phyloP scores from a whole-genome alignment of 495 filamentous ascomycete species.

The Penicillium desertorum region DNA sequence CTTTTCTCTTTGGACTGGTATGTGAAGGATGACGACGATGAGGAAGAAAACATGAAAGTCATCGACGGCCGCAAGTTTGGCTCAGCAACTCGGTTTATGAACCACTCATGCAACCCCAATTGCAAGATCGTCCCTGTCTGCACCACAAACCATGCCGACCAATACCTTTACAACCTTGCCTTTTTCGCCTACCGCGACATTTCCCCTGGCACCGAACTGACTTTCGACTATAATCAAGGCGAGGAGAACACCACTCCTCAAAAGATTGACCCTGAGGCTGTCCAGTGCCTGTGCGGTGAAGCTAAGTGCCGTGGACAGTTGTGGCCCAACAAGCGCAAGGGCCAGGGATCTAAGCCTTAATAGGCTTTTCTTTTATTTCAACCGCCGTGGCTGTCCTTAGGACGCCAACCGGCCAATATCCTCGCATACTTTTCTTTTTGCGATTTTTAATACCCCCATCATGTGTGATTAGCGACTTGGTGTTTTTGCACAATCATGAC shows the following conservation, averaged over 20 bases:
- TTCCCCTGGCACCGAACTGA: slow-evolving; percentile 67
- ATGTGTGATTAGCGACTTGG: background rate
- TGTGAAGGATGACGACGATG: slow-evolving; percentile 34
- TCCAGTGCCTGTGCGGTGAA: slow-evolving; percentile 67
- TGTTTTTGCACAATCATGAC: background rate
- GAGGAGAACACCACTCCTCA: slow-evolving; percentile 28
- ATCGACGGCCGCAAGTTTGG: slow-evolving; percentile 61
- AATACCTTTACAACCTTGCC: slow-evolving; percentile 77
- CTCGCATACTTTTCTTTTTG: background rate
- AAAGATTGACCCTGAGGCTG: slow-evolving; percentile 40
- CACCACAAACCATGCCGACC: slow-evolving; percentile 66
- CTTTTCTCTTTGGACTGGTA: slow-evolving; percentile 86
- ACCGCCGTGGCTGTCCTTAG: background rate
- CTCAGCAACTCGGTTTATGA: slow-evolving; percentile 61
- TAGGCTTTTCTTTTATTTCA: background rate
- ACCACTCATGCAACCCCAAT: slow-evolving; percentile 70
- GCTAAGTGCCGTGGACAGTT: slow-evolving; percentile 65
- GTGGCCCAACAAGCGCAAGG: slow-evolving; percentile 54
- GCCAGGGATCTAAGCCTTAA: slow-evolving; percentile 7
- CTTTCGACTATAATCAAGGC: slow-evolving; percentile 75
- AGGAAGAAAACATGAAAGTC: slow-evolving; percentile 44
- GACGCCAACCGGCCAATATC: background rate
- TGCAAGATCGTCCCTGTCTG: slow-evolving; percentile 81
- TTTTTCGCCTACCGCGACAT: slow-evolving; percentile 80
- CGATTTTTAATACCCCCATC: background rate